Base-by-base conservation (phyloP, 345 rosid species). In the Litchi chinensis region DNA sequence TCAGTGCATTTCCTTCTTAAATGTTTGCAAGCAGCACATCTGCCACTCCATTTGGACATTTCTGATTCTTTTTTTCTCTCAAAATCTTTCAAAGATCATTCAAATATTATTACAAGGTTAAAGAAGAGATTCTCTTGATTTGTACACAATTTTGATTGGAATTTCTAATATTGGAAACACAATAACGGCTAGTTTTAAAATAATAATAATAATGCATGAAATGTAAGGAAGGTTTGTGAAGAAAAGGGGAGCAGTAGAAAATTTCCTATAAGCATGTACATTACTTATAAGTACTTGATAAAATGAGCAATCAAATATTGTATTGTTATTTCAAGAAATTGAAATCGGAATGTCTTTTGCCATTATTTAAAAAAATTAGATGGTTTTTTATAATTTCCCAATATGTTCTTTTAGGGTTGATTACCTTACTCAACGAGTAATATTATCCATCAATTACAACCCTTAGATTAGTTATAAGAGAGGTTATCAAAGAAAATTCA, bases 21-120 rank as follows among this genome's bases (percentile, higher is more conserved):
- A 73, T 46, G 76, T 70, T 64, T 85, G 80, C 86, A 80, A 12
- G 83, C 86, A 52, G 82, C 84, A 50, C 86, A 78, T 79, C 87
- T 76, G 8, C 28, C 65, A 60, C 41, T 72, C 77, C 63, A 50
- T 46, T 64, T 62, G 70, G 80, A 60, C 76, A 73, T 73, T 26
- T 57, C 59, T 28, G 65, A n/a, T 70, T 73, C 22, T 37, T 26
- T 1, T 65, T 5, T 65, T 71, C 39, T 41, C 40, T 72, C 65
- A 0, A 37, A 19, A 73, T 56, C 32, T 37, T 21, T 57, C 19
- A 32, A 7, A 11, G 11, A 57, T 16, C n/a, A 11, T 71, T 21
- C 16, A 73, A 73, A 59, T n/a, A 56, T 40, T 57, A 39, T 28
- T 28, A 71, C 18, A 21, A 28, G 43, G 63, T 50, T 50, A 50